Evolutionary conservation across 2,329 filamentous ascomycete genomes (phyloP), one percentile per base, ranked within the genome.

Genomic region (Ophiostoma angusticollis): DNA sequence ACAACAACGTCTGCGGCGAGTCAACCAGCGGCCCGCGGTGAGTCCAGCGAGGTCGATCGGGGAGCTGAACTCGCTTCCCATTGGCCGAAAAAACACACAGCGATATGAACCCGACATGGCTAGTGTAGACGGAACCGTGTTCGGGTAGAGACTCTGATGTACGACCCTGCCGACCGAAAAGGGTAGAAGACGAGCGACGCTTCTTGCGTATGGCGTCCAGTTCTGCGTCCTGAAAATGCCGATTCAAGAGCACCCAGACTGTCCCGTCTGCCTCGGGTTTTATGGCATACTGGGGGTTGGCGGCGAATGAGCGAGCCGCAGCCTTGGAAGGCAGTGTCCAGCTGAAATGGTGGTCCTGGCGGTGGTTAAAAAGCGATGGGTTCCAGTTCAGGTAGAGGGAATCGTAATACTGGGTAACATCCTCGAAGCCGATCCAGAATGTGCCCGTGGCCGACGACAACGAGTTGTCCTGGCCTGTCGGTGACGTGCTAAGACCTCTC

Each of bases 331-430:
- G 61, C 25, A 75, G 60, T 2, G 79, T 69, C 91, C 91, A 98
- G 2, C 70, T 68, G 53, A 96, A 93, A 58, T 98, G 91, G 40
- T 87, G 76, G 51, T 98, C 87, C 56, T 94, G 80, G 8, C 87
- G 78, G 54, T 82, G 64, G 2, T 65, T 65, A 59, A 98, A 98
- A 1, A 94, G 65, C 1, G 72, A 70, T 0, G 91, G 87, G 48
- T 94, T 95, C 91, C 91, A 98, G 59, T 96, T 98, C 39, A 98
- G 67, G 57, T 96, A 98, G 49, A 98, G 74, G 14, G 87, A 93
- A 55, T 96, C 86, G 47, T 95, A 98, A 54, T 94, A 79, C 52
- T 94, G 86, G 25, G 84, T 72, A 4, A 95, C 77, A 47, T 86
- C 83, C 49, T 93, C 83, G 21, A 91, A 75, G 18, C 80, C 77